phyloP scores from a whole-genome alignment of 495 filamentous ascomycete species.

The Oidiodendron maius region DNA sequence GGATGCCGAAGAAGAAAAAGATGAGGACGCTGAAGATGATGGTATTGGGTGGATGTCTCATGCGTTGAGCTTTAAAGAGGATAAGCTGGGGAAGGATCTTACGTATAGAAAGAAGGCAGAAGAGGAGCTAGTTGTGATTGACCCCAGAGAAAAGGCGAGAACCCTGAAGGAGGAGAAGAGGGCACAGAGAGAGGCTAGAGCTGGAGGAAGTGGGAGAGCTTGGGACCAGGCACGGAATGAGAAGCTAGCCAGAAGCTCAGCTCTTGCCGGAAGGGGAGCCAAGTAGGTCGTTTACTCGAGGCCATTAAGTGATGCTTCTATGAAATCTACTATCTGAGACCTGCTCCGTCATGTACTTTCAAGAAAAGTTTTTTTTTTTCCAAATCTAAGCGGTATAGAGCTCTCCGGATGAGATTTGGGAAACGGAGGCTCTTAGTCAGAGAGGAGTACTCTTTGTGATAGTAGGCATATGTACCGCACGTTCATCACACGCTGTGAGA shows the following conservation, averaged over 20 bases:
- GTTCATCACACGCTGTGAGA: no score
- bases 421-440: no score
- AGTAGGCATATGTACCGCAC: no score
- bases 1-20: conserved; percentile 51
- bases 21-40: conserved; percentile 54
- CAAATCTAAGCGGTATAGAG: no score
- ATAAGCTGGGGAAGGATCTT: conserved; percentile 85
- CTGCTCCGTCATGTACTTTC: no score
- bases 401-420: no score
- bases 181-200: conserved; percentile 41
- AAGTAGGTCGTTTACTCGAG: conserved; percentile 15
- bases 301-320: background rate
- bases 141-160: conserved; percentile 79
- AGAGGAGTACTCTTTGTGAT: no score
- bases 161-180: conserved; percentile 60
- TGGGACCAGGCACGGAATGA: conserved; percentile 50
- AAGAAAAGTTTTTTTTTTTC: no score
- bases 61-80: conserved; percentile 76
- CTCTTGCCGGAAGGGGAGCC: conserved; percentile 38
- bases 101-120: conserved; percentile 84
- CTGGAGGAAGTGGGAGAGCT: conserved; percentile 42
- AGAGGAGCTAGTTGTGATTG: conserved; percentile 89
- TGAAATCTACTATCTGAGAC: background rate
- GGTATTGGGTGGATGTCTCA: conserved; percentile 60
- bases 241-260: conserved; percentile 34